Evolutionary conservation across 192 early-diverging fungal genomes (phyloP), one percentile per base, ranked within the genome.

Genomic region (Mortierella claussenii): DNA sequence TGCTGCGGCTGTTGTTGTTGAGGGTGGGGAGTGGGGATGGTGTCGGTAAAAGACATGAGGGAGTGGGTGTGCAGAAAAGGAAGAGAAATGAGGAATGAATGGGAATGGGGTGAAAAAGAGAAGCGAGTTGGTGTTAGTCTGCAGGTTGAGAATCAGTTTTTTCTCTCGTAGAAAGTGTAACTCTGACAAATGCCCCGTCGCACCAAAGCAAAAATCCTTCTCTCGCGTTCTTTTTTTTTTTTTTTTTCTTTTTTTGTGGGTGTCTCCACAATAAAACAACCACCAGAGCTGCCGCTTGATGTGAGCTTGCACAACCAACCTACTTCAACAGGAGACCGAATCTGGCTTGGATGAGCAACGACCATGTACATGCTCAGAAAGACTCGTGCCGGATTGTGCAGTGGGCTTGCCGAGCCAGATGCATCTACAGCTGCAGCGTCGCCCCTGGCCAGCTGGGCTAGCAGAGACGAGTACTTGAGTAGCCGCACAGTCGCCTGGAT

Each of bases 351-450:
- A 44, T 92, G 86, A 1, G 82, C 83, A 36, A 86, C 79, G 2
- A 92, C 85, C 87, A 95, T 88, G 55, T 90, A 95, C 34, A 87
- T 80, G 62, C 83, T 89, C 53, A 95, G 60, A 46, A 94, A 87
- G 12, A 94, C 87, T 23, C 92, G 80, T 13, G 87, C 84, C 11
- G 65, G 55, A 2, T 78, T 70, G 47, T 74, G 68, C 32, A 36
- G 47, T 0, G 50, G 33, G 1, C 57, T 33, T 34, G 34, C 42
- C 13, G 43, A 12, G 24, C 32, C 15, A 47, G 34, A 26, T 12
- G 17, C 11, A 11, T 21, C 12, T 4, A 1, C 21, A 17, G 2
- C 4, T 13, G 21, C 5, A 28, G 56, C 44, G 37, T 40, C 13
- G 37, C 13, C 37, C 37, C 13, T 7, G 37, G 37, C 13, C 53